phyloP scores from a whole-genome alignment of 805 yeast species.

The Schizosaccharomyces lindneri region DNA sequence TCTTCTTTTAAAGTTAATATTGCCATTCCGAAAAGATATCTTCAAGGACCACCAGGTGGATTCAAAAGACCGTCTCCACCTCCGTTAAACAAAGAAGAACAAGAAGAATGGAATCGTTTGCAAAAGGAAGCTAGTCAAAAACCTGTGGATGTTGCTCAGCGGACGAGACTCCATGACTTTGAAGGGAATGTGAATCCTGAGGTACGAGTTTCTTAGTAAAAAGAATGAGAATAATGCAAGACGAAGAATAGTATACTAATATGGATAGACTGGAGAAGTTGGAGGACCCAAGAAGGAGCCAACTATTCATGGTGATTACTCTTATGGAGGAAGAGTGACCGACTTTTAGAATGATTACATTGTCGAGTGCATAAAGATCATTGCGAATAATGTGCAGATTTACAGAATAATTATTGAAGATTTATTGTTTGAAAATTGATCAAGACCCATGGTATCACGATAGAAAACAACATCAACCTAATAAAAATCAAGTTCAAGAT shows the following conservation, averaged over 20 bases:
- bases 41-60: not conserved
- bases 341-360: conserved; percentile 33
- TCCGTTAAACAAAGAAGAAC: conserved; percentile 51
- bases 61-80: conserved; percentile 31
- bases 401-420: not conserved
- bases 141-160: not conserved
- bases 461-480: not conserved
- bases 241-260: too few relatives aligned
- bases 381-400: not conserved
- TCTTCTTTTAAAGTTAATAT: not conserved
- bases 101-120: conserved; percentile 72
- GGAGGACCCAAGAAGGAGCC: conserved; percentile 98
- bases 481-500: too few relatives aligned
- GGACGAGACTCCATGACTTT: not conserved
- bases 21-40: not conserved
- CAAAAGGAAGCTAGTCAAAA: conserved; percentile 51
- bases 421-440: not conserved
- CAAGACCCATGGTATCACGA: not conserved
- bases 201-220: not conserved
- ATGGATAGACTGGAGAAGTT: conserved; percentile 50
- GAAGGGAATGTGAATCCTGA: not conserved
- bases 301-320: conserved; percentile 69
- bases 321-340: conserved; percentile 87
- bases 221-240: too few relatives aligned
- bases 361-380: not conserved